Conservation (phyloP, 352 stramenopile species). For the Phytophthora sp. region DNA sequence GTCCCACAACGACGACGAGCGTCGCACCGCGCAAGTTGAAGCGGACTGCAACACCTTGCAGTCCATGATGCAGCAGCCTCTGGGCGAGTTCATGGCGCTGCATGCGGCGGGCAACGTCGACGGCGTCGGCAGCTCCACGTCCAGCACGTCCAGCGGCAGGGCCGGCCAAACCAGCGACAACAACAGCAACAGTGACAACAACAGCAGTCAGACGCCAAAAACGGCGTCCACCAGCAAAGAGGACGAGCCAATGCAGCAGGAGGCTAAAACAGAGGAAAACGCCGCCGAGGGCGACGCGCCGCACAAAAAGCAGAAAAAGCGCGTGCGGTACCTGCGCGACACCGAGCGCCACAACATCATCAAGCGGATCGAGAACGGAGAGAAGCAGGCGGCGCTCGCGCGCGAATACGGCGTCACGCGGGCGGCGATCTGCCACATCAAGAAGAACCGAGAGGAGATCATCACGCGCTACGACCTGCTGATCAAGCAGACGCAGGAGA, state of each 20-base stretch:
- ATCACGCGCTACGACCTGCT: constrained; percentile 57
- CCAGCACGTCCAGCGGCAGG: neutral
- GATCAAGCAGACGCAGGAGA: constrained; percentile 51
- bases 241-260: neutral
- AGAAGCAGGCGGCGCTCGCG: constrained; percentile 65
- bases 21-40: constrained; percentile 20
- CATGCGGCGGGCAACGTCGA: neutral
- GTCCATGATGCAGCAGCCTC: neutral
- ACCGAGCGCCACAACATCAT: constrained; percentile 68
- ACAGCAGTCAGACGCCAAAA: neutral
- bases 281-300: neutral
- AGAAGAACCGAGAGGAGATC: constrained; percentile 77
- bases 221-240: neutral
- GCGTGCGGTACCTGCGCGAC: constrained; percentile 60
- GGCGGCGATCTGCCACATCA: constrained; percentile 78
- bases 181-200: too few relatives aligned
- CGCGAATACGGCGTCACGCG: constrained; percentile 71
- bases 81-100: constrained; percentile 20
- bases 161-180: too few relatives aligned
- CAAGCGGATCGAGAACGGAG: constrained; percentile 60
- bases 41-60: neutral
- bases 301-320: constrained; percentile 39
- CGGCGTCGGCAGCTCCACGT: neutral
- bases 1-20: constrained; percentile 9
- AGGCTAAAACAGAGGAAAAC: constrained; percentile 5